Conservation (phyloP, 2,329 filamentous ascomycete genomes). For the Colletotrichum sp. region DNA sequence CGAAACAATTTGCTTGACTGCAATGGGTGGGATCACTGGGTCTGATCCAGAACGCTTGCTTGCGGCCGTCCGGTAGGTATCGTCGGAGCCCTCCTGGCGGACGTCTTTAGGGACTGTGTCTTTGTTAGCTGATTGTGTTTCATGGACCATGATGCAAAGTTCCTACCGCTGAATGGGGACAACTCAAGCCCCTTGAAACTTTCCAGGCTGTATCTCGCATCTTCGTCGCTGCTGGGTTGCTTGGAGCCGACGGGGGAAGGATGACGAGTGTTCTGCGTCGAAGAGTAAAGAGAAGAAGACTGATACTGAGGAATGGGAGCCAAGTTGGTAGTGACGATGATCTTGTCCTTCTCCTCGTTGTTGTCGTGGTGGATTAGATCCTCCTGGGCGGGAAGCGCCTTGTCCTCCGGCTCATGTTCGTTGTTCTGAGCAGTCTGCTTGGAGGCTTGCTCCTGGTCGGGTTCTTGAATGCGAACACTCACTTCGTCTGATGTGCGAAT, state of each 20-base stretch:
- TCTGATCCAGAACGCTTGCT: constrained; percentile 8
- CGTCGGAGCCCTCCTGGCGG: constrained; percentile 23
- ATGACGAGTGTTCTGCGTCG: neutral
- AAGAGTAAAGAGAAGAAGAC: constrained; percentile 18
- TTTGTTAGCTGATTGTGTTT: neutral
- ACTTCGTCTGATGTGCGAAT: neutral
- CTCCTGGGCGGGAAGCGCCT: neutral
- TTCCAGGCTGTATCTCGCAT: constrained; percentile 2
- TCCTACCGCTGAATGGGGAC: constrained; percentile 39
- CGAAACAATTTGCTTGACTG: neutral
- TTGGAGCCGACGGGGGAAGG: neutral
- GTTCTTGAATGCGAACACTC: neutral
- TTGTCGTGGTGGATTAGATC: neutral
- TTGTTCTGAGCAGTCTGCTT: neutral
- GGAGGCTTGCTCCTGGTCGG: neutral
- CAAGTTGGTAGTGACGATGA: neutral
- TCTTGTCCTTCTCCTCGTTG: neutral
- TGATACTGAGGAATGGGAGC: neutral
- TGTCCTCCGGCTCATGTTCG: neutral
- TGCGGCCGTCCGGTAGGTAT: constrained; percentile 30
- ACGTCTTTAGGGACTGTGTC: neutral
- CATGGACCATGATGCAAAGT: neutral
- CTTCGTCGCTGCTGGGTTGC: neutral
- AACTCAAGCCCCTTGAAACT: constrained; percentile 39
- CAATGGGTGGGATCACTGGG: neutral